These are phyloP conservation scores for Aspergillus tamarii DNA, from an alignment of 2,329 filamentous ascomycete genomes.

Conservation along the genomic window DNA sequence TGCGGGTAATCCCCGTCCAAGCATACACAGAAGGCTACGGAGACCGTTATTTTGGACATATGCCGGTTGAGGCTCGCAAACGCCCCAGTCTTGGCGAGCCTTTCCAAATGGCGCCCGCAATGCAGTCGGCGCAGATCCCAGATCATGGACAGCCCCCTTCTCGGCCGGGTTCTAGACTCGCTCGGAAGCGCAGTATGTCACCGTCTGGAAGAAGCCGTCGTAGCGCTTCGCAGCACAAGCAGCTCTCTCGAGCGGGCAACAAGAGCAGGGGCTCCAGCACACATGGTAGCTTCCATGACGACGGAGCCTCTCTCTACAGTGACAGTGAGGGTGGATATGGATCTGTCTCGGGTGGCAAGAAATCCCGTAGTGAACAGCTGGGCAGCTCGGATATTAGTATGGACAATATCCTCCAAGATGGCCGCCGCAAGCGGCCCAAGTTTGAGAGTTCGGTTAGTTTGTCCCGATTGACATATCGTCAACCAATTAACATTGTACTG, in stretches of 20 bases:
- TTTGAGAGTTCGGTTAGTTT: constrained; percentile 91
- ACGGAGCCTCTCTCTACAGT: constrained; percentile 76
- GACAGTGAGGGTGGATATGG: constrained; percentile 82
- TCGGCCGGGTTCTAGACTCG: constrained; percentile 70
- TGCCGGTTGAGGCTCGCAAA: constrained; percentile 57
- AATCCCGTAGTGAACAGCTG: constrained; percentile 78
- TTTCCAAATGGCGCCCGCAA: constrained; percentile 64
- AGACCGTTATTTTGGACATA: constrained; percentile 50
- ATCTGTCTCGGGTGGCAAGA: constrained; percentile 71
- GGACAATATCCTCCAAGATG: constrained; percentile 97
- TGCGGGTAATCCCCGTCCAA: constrained; percentile 72
- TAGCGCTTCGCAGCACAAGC: constrained; percentile 77
- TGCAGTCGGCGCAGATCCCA: constrained; percentile 52
- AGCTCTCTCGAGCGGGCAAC: constrained; percentile 65
- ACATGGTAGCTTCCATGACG: constrained; percentile 66
- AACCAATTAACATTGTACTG: constrained; percentile 12
- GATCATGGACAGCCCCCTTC: constrained; percentile 66
- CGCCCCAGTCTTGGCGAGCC: constrained; percentile 65
- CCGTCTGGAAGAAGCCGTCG: constrained; percentile 72
- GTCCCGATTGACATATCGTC: constrained; percentile 1
- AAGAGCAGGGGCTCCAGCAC: constrained; percentile 69
- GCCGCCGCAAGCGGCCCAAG: constrained; percentile 91
- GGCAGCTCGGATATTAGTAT: constrained; percentile 96
- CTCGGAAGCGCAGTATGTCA: constrained; percentile 78
- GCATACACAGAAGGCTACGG: constrained; percentile 53